Conservation (phyloP, 495 filamentous ascomycete genomes). For the Penicillium canescens region DNA sequence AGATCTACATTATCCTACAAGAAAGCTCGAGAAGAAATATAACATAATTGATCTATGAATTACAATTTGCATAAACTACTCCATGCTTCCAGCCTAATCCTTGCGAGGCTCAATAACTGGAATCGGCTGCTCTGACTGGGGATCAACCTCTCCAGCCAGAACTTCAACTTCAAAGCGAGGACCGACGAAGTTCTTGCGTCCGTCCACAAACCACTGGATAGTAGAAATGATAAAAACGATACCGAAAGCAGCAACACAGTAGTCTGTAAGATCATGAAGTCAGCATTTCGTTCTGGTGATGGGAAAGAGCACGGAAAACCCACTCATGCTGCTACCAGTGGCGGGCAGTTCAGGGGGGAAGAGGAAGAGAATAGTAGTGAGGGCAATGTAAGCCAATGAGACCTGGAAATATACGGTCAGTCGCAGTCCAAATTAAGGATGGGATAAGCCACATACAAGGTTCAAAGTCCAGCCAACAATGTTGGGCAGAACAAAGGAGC, state of each 20-base stretch:
- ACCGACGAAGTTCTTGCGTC: constrained; percentile 68
- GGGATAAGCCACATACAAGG: constrained; percentile 26
- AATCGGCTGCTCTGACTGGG: constrained; percentile 16
- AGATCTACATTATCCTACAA: not conserved
- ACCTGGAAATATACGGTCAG: constrained; percentile 39
- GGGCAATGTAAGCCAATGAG: constrained; percentile 61
- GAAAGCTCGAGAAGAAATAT: not conserved
- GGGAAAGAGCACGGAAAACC: constrained; percentile 9
- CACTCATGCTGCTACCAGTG: constrained; percentile 72
- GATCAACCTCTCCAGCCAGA: constrained; percentile 26
- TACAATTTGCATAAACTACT: not conserved
- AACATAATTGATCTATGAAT: not conserved
- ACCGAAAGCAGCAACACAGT: constrained; percentile 68
- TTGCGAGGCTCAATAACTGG: constrained; percentile 22
- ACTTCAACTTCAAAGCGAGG: constrained; percentile 54
- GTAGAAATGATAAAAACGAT: constrained; percentile 66
- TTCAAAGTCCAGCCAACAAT: constrained; percentile 55
- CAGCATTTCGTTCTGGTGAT: constrained; percentile 4
- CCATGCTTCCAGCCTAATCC: constrained; percentile 1
- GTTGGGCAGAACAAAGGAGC: constrained; percentile 61
- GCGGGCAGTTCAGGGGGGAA: constrained; percentile 71
- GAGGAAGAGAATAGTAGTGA: constrained; percentile 75
- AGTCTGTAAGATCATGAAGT: constrained; percentile 41
- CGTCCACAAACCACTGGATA: constrained; percentile 72
- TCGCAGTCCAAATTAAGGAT: not conserved